A percentile compares a stretch with the other conserved stretches of the same genome.
Evolutionary conservation across 2,329 filamentous ascomycete genomes (phyloP).

Genomic region (Paracoccidioides lutzii): DNA sequence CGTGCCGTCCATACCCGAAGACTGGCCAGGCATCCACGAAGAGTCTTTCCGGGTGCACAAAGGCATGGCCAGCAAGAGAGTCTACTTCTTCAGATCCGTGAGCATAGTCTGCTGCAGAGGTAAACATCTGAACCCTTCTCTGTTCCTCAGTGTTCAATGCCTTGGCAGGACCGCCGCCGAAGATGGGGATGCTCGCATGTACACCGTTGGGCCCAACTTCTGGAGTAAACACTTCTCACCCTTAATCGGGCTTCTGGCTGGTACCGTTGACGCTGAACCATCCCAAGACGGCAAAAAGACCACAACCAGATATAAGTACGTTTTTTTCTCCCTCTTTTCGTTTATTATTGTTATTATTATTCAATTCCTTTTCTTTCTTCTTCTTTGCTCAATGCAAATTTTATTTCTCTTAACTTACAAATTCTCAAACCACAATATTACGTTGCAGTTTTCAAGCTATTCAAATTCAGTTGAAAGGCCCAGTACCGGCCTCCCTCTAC

Average conservation of each 20-base stretch:
- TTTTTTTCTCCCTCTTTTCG: constrained; percentile 7
- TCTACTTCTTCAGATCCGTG: constrained; percentile 61
- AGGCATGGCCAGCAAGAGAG: constrained; percentile 67
- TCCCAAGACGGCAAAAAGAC: constrained; percentile 41
- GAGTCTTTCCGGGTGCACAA: constrained; percentile 63
- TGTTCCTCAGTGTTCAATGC: constrained; percentile 65
- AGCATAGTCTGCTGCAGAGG: constrained; percentile 49
- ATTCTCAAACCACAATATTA: background rate
- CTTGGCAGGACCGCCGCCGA: constrained; percentile 59
- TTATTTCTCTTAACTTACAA: too few relatives aligned
- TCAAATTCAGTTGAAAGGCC: constrained; percentile 75
- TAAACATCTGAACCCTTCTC: constrained; percentile 53
- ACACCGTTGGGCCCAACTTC: constrained; percentile 62
- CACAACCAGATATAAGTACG: constrained; percentile 64
- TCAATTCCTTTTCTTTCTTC: background rate
- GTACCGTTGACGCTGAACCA: constrained; percentile 53
- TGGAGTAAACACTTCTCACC: constrained; percentile 82
- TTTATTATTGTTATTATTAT: background rate
- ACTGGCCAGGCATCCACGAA: constrained; percentile 56
- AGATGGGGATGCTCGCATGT: constrained; percentile 53
- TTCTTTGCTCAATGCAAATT: background rate
- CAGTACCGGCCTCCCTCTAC: constrained; percentile 67
- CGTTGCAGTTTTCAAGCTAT: constrained; percentile 71
- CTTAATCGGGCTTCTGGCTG: constrained; percentile 69
- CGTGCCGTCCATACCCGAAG: constrained; percentile 45